A percentile compares a stretch with the other conserved stretches of the same genome.
phyloP scores from a whole-genome alignment of 2,329 filamentous ascomycete species.

The Botrytis paeoniae region DNA sequence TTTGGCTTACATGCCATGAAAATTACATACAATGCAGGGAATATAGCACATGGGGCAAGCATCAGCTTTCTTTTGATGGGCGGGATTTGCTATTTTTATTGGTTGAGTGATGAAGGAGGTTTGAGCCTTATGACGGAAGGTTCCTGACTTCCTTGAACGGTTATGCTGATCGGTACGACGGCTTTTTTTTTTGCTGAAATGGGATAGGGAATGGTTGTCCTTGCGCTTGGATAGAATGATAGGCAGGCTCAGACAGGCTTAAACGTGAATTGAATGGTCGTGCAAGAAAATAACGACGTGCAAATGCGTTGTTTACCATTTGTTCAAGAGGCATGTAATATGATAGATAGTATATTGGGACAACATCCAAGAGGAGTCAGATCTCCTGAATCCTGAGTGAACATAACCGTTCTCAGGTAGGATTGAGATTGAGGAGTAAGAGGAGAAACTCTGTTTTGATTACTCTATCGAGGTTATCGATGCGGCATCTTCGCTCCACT shows the following conservation, averaged over 20 bases:
- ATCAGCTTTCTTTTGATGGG: constrained; percentile 15
- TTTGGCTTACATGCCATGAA: constrained; percentile 14
- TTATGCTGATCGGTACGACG: constrained; percentile 16
- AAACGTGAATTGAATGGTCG: background rate
- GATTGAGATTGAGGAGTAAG: constrained; percentile 13
- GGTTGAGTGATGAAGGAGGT: background rate
- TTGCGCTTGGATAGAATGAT: background rate
- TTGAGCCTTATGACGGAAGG: constrained; percentile 18
- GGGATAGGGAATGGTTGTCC: background rate
- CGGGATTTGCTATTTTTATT: background rate
- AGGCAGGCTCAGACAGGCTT: background rate
- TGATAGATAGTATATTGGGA: background rate
- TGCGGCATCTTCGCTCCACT: background rate
- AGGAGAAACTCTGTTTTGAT: background rate
- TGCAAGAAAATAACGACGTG: background rate
- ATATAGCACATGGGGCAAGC: constrained; percentile 15
- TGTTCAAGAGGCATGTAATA: background rate
- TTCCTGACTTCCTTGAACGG: constrained; percentile 15
- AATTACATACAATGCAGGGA: constrained; percentile 8
- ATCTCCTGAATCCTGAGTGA: background rate
- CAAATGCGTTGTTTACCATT: background rate
- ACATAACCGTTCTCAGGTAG: background rate
- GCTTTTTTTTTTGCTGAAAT: background rate
- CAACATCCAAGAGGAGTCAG: background rate
- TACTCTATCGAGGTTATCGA: background rate